phyloP scores from a whole-genome alignment of 139 green algal genomes.

The Spirogloea muscicola region DNA sequence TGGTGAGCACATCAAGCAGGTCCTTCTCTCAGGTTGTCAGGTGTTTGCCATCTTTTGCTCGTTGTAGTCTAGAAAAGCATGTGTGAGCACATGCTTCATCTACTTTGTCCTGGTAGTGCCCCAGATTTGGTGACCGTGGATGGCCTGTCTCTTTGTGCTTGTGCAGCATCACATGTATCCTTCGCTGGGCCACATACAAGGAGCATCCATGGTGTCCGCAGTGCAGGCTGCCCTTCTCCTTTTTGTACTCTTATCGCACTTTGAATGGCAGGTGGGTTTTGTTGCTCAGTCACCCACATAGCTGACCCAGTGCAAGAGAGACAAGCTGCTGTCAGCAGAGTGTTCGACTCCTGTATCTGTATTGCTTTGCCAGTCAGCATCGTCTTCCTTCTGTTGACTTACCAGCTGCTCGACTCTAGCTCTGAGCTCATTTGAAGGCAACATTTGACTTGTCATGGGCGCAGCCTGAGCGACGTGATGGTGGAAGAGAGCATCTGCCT shows the following conservation, averaged over 20 bases:
- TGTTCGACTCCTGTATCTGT: too few species aligned
- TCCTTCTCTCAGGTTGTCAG: neutral
- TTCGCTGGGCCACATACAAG: conserved; percentile 70
- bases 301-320: too few species aligned
- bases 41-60: too few species aligned
- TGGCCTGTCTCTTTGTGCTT: neutral
- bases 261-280: conserved; percentile 67
- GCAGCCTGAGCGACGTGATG: conserved; percentile 65
- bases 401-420: neutral
- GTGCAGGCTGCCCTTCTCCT: conserved; percentile 61
- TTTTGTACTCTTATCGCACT: conserved; percentile 61
- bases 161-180: conserved; percentile 63
- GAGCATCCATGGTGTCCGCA: conserved; percentile 69
- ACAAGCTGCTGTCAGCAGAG: too few species aligned
- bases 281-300: neutral
- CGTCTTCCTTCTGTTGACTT: neutral
- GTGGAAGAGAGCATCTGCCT: conserved; percentile 72
- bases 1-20: conserved; percentile 53
- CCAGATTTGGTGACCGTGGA: too few species aligned
- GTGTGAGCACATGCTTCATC: neutral
- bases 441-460: neutral
- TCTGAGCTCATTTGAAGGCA: neutral
- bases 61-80: too few species aligned
- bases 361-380: neutral
- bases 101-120: neutral